Percentiles rank a stretch among this genome's conserved stretches.
Conservation (phyloP, 352 stramenopile species). For the Plasmopara halstedii region DNA sequence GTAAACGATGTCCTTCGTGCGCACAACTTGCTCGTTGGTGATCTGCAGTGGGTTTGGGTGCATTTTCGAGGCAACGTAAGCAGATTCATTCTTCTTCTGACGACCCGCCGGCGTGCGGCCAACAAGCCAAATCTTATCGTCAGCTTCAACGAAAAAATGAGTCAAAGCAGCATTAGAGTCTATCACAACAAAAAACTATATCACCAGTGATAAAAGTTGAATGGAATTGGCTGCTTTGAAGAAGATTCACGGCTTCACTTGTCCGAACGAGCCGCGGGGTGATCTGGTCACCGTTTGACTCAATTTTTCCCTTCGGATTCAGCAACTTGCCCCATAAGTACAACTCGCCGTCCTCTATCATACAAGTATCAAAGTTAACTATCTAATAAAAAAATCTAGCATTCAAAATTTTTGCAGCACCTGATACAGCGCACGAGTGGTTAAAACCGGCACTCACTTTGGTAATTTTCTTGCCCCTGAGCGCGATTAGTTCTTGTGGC, state of each 20-base stretch:
- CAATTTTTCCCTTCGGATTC: conserved; percentile 51
- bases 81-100: conserved; percentile 43
- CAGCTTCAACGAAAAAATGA: conserved; percentile 19
- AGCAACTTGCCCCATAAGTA: conserved; percentile 84
- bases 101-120: conserved; percentile 68
- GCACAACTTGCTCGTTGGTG: conserved; percentile 39
- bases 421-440: conserved; percentile 59
- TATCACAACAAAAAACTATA: conserved; percentile 4
- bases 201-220: conserved; percentile 72
- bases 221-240: conserved; percentile 81
- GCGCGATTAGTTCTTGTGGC: conserved; percentile 68
- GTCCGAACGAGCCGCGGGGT: conserved; percentile 63
- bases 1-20: conserved; percentile 37
- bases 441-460: conserved; percentile 79
- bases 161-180: not conserved
- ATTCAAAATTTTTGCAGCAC: not conserved
- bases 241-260: conserved; percentile 51
- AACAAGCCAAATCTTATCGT: conserved; percentile 71
- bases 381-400: not conserved
- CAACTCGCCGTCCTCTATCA: conserved; percentile 62
- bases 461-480: conserved; percentile 59
- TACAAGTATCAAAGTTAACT: conserved; percentile 1
- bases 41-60: conserved; percentile 67
- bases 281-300: conserved; percentile 63
- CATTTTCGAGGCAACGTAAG: conserved; percentile 56